Percentiles rank a stretch among this genome's conserved stretches.
phyloP scores from a whole-genome alignment of 345 rosid species.

The Eucalyptus shirleyi region DNA sequence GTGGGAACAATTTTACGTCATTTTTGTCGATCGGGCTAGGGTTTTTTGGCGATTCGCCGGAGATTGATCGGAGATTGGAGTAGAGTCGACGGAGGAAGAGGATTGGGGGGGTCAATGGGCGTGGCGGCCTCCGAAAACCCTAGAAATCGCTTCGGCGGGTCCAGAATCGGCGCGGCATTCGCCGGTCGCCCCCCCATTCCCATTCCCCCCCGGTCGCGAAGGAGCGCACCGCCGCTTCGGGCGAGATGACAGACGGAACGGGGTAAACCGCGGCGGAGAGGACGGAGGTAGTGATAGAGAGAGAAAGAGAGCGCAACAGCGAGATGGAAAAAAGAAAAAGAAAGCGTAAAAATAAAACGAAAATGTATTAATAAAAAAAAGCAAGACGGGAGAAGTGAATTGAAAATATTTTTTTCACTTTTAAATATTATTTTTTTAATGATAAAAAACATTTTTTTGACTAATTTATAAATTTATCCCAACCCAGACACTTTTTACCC shows the following conservation, averaged over 20 bases:
- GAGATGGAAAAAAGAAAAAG: neutral
- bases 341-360: no score
- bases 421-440: no score
- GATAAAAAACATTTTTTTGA: no score
- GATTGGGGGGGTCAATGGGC: neutral
- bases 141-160: neutral
- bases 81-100: no score
- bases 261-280: neutral
- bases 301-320: neutral
- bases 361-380: rapidly evolving
- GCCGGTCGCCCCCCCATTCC: neutral
- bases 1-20: neutral
- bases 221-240: neutral
- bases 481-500: no score
- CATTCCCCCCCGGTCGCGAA: neutral
- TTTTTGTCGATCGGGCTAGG: no score
- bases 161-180: neutral
- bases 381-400: no score
- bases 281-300: neutral
- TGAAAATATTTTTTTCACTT: no score
- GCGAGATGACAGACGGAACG: neutral
- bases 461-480: no score
- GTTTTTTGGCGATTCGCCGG: no score
- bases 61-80: no score
- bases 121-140: neutral